These are phyloP conservation scores for Fusarium piperis DNA, from an alignment of 2,329 filamentous ascomycete species.

Conservation along the genomic window DNA sequence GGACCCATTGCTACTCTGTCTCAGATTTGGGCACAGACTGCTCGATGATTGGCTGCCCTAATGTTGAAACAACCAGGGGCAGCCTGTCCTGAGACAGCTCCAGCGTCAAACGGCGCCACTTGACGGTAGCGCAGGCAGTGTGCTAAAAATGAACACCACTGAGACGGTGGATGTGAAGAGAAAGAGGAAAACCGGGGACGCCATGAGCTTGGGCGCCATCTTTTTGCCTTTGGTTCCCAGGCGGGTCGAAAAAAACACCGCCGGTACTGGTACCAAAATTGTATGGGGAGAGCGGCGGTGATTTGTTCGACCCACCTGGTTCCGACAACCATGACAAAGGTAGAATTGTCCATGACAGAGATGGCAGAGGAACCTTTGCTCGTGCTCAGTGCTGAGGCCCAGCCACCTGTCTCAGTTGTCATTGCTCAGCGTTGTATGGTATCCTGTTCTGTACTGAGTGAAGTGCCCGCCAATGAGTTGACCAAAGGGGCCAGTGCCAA, in stretches of 20 bases:
- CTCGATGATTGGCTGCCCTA: conserved; percentile 37
- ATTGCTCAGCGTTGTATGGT: background rate
- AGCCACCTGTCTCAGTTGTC: background rate
- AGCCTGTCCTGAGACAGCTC: conserved; percentile 30
- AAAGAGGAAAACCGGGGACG: conserved; percentile 1
- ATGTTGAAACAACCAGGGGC: conserved; percentile 41
- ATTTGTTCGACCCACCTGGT: no score
- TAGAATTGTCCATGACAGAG: background rate
- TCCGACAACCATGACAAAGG: background rate
- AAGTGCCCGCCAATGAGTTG: background rate
- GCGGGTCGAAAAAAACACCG: no score
- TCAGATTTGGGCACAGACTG: conserved; percentile 21
- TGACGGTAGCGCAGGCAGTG: conserved; percentile 16
- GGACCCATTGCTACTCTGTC: conserved; percentile 20
- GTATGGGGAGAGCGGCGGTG: no score
- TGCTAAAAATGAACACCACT: conserved; percentile 38
- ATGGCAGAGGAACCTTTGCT: background rate
- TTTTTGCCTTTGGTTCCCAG: conserved; percentile 1
- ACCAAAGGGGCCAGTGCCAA: background rate
- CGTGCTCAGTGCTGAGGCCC: background rate
- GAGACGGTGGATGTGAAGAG: background rate
- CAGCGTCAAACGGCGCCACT: conserved; percentile 24
- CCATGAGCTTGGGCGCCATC: background rate
- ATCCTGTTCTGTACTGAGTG: background rate
- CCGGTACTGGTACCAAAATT: no score